Percentiles rank a stretch among this genome's conserved stretches.
Conservation (phyloP, 1,284 basidiomycete species). For the Ustilago trichophora region DNA sequence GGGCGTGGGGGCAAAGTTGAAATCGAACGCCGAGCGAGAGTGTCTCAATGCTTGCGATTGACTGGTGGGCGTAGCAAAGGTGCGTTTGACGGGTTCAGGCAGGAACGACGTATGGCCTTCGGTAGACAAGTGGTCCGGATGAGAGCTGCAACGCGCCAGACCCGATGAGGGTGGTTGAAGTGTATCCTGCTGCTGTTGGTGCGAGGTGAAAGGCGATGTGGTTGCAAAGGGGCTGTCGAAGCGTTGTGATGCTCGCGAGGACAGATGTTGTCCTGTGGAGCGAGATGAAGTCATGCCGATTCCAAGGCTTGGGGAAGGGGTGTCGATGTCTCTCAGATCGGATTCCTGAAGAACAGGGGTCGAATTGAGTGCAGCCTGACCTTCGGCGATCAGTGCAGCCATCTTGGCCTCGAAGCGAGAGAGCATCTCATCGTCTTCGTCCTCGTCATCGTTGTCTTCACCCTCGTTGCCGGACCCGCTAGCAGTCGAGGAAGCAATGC, state of each 20-base stretch:
- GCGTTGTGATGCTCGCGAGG: conserved; percentile 7
- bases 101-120: no score
- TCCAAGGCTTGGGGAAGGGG: conserved; percentile 15
- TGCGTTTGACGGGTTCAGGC: conserved; percentile 33
- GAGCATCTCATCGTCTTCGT: conserved; percentile 46
- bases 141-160: conserved; percentile 10
- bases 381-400: conserved; percentile 51
- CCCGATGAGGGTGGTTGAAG: neutral
- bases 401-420: conserved; percentile 48
- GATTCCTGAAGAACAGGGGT: conserved; percentile 41
- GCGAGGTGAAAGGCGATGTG: conserved; percentile 8
- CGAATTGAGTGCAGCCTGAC: conserved; percentile 47
- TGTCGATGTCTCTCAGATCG: conserved; percentile 33
- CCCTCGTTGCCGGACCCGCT: neutral
- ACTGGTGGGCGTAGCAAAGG: conserved; percentile 14
- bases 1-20: conserved; percentile 7
- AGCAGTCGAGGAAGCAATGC: no score
- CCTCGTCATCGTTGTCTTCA: conserved; percentile 5
- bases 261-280: neutral
- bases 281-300: conserved; percentile 6
- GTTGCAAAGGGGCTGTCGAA: conserved; percentile 7
- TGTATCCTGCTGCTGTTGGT: neutral
- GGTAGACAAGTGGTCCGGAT: conserved; percentile 12
- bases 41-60: conserved; percentile 5
- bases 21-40: conserved; percentile 23